phyloP scores from a whole-genome alignment of 805 yeast genomes.

The Candida stauntonica region DNA sequence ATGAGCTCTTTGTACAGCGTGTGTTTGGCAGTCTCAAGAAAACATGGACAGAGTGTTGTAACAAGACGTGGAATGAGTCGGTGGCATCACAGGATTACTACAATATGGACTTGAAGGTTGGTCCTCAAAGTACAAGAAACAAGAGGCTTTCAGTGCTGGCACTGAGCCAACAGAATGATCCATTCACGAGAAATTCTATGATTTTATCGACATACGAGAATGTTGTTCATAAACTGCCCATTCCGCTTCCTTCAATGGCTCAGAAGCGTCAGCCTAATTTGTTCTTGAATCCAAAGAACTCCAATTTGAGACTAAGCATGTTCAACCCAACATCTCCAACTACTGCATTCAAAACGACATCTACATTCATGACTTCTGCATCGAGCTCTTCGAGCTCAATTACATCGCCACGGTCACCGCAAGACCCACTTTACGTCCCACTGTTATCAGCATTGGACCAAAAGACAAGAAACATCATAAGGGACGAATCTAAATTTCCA shows the following conservation, averaged over 20 bases:
- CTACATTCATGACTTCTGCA: not conserved
- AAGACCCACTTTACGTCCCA: slow-evolving; percentile 19
- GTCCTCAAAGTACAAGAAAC: slow-evolving; percentile 24
- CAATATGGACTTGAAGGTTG: slow-evolving; percentile 22
- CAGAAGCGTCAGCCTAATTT: slow-evolving; percentile 17
- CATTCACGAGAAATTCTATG: slow-evolving; percentile 38
- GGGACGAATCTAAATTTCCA: slow-evolving; percentile 39
- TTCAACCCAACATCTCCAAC: slow-evolving; percentile 6
- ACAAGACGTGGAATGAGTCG: slow-evolving; percentile 28
- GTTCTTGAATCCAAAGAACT: slow-evolving; percentile 24
- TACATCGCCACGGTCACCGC: slow-evolving; percentile 5
- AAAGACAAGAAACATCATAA: slow-evolving; percentile 17
- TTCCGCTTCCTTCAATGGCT: slow-evolving; percentile 12
- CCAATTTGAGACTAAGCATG: slow-evolving; percentile 21
- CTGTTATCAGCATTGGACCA: slow-evolving; percentile 17
- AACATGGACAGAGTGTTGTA: slow-evolving; percentile 41
- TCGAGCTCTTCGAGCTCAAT: slow-evolving; percentile 8
- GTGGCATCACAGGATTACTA: slow-evolving; percentile 25
- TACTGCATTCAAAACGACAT: slow-evolving; percentile 2
- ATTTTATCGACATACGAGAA: slow-evolving; percentile 30
- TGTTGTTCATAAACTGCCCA: slow-evolving; percentile 21
- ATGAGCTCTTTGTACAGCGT: slow-evolving; percentile 29
- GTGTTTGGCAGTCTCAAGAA: slow-evolving; percentile 43
- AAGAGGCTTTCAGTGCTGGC: slow-evolving; percentile 36
- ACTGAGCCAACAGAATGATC: slow-evolving; percentile 34